Percentiles rank a stretch among this genome's conserved stretches.
Evolutionary conservation across 2,329 filamentous ascomycete genomes (phyloP).

Genomic region (Paraphaeosphaeria minitans): DNA sequence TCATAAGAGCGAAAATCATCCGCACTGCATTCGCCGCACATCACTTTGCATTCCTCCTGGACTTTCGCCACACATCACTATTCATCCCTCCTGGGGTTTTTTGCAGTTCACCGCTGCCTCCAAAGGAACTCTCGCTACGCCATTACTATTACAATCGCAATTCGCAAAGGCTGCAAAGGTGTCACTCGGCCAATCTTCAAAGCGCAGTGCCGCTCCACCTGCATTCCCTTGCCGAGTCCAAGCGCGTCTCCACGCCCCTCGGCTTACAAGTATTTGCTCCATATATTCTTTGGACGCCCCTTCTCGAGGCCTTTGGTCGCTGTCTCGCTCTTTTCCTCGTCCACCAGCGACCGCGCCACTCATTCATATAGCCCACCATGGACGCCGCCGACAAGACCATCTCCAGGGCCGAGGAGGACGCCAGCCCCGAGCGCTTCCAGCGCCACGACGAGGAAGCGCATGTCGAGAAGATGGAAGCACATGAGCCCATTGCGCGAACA

Average conservation of each 20-base stretch:
- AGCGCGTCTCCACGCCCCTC: constrained; percentile 1
- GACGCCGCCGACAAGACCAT: constrained; percentile 62
- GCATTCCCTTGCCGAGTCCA: constrained; percentile 4
- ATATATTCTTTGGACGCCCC: background rate
- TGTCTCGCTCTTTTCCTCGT: background rate
- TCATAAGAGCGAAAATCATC: background rate
- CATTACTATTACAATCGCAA: background rate
- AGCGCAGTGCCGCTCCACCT: background rate
- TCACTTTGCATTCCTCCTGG: background rate
- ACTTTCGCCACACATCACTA: background rate
- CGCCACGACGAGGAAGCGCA: constrained; percentile 55
- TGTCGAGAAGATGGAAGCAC: constrained; percentile 50
- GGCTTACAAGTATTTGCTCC: background rate
- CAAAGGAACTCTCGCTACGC: background rate
- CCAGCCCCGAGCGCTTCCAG: constrained; percentile 50
- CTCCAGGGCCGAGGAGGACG: constrained; percentile 60
- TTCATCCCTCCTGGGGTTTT: background rate
- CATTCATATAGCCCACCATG: constrained; percentile 36
- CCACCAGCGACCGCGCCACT: background rate
- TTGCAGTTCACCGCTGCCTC: background rate
- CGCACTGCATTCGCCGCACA: background rate
- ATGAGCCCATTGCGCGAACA: constrained; percentile 61
- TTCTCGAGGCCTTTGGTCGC: background rate
- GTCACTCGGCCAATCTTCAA: background rate
- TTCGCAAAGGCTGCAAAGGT: background rate